These are phyloP conservation scores for Eragrostis nindensis DNA, from an alignment of 176 grass and related monocot genomes.

Conservation along the genomic window DNA sequence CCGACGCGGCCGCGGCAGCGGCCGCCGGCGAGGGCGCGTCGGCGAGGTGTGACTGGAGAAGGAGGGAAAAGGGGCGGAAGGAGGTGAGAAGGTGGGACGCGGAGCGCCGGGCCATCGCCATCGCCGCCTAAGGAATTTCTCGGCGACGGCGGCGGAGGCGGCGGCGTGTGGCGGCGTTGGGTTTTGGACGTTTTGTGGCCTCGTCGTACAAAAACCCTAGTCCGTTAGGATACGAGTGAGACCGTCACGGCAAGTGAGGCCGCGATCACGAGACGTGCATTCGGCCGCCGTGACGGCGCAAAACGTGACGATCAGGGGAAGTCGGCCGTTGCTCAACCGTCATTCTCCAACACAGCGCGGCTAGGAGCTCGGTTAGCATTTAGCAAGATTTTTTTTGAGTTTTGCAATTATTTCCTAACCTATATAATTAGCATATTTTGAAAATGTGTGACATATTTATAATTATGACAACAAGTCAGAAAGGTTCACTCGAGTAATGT, in stretches of 20 bases:
- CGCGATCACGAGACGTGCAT: no score
- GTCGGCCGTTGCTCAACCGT: no score
- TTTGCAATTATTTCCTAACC: no score
- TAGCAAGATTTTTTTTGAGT: no score
- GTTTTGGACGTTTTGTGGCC: background rate
- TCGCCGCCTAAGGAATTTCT: conserved; percentile 36
- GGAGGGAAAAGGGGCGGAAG: conserved; percentile 55
- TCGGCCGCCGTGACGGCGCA: no score
- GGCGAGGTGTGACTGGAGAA: conserved; percentile 40
- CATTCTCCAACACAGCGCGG: no score
- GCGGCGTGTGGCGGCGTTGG: background rate
- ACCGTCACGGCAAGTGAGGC: background rate
- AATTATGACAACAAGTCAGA: no score
- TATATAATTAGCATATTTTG: no score
- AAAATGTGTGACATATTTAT: no score
- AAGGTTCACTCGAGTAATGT: no score
- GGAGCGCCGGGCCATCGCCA: conserved; percentile 50
- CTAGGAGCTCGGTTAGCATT: no score
- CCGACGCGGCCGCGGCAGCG: conserved; percentile 17
- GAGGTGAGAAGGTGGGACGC: conserved; percentile 45
- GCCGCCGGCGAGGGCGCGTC: conserved; percentile 40
- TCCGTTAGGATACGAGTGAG: background rate
- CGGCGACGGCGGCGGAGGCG: background rate
- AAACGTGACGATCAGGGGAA: no score
- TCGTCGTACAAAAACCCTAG: conserved; percentile 8